Percentiles rank a stretch among this genome's conserved stretches.
phyloP scores from a whole-genome alignment of 2,329 filamentous ascomycete genomes.

The Chalara sp. region DNA sequence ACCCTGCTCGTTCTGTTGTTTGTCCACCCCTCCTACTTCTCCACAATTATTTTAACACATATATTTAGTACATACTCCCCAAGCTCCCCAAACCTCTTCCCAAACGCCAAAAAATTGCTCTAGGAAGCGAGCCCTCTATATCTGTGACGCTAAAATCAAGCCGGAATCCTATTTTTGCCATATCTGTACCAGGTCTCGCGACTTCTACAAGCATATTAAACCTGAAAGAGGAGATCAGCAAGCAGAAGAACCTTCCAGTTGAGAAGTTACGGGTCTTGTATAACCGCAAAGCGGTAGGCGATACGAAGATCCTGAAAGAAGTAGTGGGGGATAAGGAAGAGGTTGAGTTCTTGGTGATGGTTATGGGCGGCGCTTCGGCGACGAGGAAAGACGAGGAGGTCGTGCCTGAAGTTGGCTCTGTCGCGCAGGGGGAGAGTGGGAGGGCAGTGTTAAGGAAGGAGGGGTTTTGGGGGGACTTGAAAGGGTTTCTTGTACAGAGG shows the following conservation, averaged over 20 bases:
- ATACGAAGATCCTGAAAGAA: constrained; percentile 72
- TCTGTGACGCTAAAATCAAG: constrained; percentile 66
- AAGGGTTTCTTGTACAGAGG: constrained; percentile 72
- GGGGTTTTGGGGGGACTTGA: constrained; percentile 82
- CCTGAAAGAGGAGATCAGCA: constrained; percentile 64
- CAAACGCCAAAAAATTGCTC: constrained; percentile 37
- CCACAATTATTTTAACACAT: constrained; percentile 4
- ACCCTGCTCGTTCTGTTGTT: constrained; percentile 73
- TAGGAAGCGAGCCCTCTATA: constrained; percentile 45
- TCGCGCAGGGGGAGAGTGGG: constrained; percentile 49
- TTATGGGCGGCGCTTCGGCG: constrained; percentile 64
- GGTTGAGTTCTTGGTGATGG: constrained; percentile 81
- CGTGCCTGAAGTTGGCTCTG: constrained; percentile 26
- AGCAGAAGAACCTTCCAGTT: constrained; percentile 54
- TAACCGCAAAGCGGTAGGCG: constrained; percentile 78
- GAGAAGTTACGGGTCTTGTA: constrained; percentile 81
- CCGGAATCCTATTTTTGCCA: constrained; percentile 64
- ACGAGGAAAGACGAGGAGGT: constrained; percentile 28
- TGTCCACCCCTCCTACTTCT: constrained; percentile 22
- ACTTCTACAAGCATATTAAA: constrained; percentile 70
- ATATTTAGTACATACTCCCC: constrained; percentile 61
- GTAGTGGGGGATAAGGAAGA: constrained; percentile 50
- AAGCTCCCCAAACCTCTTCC: constrained; percentile 54
- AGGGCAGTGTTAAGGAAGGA: constrained; percentile 57
- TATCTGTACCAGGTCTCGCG: constrained; percentile 57